Conservation (phyloP, 2,329 filamentous ascomycete genomes). For the Orbilia quercus region DNA sequence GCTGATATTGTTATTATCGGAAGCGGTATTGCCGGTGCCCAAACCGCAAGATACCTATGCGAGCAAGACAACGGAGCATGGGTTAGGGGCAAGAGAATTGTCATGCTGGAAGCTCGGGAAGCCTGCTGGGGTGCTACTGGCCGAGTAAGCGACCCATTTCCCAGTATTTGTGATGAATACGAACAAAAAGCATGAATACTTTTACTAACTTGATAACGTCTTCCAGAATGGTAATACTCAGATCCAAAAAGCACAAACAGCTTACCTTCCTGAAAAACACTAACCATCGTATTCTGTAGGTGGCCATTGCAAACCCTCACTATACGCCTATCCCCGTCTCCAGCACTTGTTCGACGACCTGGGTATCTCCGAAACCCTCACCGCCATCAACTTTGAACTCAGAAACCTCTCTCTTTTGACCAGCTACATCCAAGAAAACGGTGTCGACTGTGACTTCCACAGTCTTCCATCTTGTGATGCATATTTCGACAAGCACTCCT, state of each 20-base stretch:
- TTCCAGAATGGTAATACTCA: slow-evolving; percentile 32
- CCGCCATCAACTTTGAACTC: slow-evolving; percentile 72
- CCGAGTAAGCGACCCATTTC: slow-evolving; percentile 62
- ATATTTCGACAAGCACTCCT: slow-evolving; percentile 70
- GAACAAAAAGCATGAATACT: not conserved
- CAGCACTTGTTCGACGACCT: slow-evolving; percentile 63
- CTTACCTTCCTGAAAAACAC: slow-evolving; percentile 12
- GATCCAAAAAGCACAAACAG: not conserved
- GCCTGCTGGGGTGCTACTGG: slow-evolving; percentile 86
- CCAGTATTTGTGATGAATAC: not conserved
- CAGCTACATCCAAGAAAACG: slow-evolving; percentile 69
- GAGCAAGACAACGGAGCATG: slow-evolving; percentile 64
- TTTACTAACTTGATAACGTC: slow-evolving; percentile 9
- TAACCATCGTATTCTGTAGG: slow-evolving; percentile 68
- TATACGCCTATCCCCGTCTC: slow-evolving; percentile 73
- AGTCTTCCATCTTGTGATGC: slow-evolving; percentile 73
- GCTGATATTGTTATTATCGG: slow-evolving; percentile 79
- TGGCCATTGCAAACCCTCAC: slow-evolving; percentile 78
- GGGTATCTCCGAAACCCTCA: slow-evolving; percentile 57
- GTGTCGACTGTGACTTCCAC: slow-evolving; percentile 77
- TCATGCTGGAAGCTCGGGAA: slow-evolving; percentile 82
- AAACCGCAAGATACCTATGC: slow-evolving; percentile 73
- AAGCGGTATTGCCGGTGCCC: slow-evolving; percentile 80
- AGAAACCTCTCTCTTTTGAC: slow-evolving; percentile 73
- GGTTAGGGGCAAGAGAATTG: slow-evolving; percentile 66